A percentile compares a stretch with the other conserved stretches of the same genome.
These are phyloP conservation scores for Celoporthe dispersa DNA, from an alignment of 2,329 filamentous ascomycete species.

Conservation along the genomic window DNA sequence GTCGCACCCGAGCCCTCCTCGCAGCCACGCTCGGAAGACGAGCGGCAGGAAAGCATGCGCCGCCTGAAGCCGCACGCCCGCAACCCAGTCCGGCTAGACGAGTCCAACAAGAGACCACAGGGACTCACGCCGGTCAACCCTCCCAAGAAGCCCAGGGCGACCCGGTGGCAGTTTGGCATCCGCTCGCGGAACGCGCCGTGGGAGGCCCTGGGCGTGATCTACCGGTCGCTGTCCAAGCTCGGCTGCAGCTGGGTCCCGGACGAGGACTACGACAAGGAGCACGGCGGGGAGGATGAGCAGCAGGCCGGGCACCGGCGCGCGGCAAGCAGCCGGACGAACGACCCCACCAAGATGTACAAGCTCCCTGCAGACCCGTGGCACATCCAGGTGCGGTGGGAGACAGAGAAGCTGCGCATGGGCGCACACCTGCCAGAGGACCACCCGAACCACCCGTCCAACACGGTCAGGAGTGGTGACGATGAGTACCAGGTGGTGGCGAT, in stretches of 20 bases:
- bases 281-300: slow-evolving; percentile 48
- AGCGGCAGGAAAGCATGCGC: slow-evolving; percentile 80
- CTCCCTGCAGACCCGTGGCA: slow-evolving; percentile 96
- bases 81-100: slow-evolving; percentile 71
- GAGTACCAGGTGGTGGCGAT: slow-evolving; percentile 78
- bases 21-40: slow-evolving; percentile 65
- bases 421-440: slow-evolving; percentile 40
- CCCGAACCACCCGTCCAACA: slow-evolving; percentile 28
- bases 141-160: slow-evolving; percentile 74
- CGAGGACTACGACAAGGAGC: slow-evolving; percentile 58
- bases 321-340: slow-evolving; percentile 43
- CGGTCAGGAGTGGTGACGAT: slow-evolving; percentile 47
- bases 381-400: slow-evolving; percentile 86
- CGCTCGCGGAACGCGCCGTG: slow-evolving; percentile 91
- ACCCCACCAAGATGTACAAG: slow-evolving; percentile 69
- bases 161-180: slow-evolving; percentile 98
- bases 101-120: slow-evolving; percentile 61
- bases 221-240: slow-evolving; percentile 85
- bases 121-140: slow-evolving; percentile 67
- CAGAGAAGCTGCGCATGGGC: slow-evolving; percentile 60
- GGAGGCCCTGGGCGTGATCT: slow-evolving; percentile 93
- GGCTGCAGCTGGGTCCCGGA: slow-evolving; percentile 85
- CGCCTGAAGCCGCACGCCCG: slow-evolving; percentile 85
- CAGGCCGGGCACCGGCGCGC: slow-evolving; percentile 39
- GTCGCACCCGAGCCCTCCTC: slow-evolving; percentile 53